These are phyloP conservation scores for Xylariaceae sp. DNA, from an alignment of 2,329 filamentous ascomycete species.

Conservation along the genomic window DNA sequence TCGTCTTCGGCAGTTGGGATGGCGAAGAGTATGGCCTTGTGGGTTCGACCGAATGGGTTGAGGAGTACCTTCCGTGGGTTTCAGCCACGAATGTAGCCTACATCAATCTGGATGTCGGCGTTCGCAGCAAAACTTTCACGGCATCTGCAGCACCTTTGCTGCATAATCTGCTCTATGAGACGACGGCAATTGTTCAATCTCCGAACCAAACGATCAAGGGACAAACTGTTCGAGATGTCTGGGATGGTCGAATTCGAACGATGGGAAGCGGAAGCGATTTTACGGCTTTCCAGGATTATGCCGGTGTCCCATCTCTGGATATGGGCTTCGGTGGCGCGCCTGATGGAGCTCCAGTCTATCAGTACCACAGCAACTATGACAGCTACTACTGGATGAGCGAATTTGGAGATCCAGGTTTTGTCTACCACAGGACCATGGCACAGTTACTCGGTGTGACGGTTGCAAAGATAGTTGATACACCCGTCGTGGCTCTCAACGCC, in stretches of 20 bases:
- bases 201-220: slow-evolving; percentile 71
- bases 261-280: slow-evolving; percentile 74
- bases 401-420: slow-evolving; percentile 67
- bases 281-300: slow-evolving; percentile 70
- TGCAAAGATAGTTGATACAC: slow-evolving; percentile 57
- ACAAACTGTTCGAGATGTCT: slow-evolving; percentile 66
- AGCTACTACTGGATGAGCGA: slow-evolving; percentile 84
- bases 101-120: slow-evolving; percentile 78
- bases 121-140: slow-evolving; percentile 59
- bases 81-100: slow-evolving; percentile 71
- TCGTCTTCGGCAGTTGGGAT: slow-evolving; percentile 84
- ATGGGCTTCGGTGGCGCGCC: slow-evolving; percentile 50
- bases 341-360: slow-evolving; percentile 57
- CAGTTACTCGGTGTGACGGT: slow-evolving; percentile 61
- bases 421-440: slow-evolving; percentile 64
- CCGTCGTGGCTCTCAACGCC: slow-evolving; percentile 61
- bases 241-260: slow-evolving; percentile 58
- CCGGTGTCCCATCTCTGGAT: slow-evolving; percentile 63
- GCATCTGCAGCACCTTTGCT: slow-evolving; percentile 71
- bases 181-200: slow-evolving; percentile 59
- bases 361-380: slow-evolving; percentile 91
- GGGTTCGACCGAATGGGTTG: slow-evolving; percentile 89
- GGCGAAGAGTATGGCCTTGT: slow-evolving; percentile 82
- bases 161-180: slow-evolving; percentile 67
- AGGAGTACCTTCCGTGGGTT: slow-evolving; percentile 83